A percentile compares a stretch with the other conserved stretches of the same genome.
Evolutionary conservation across 768 basidiomycete genomes (phyloP).

Genomic region (Imleria badia): DNA sequence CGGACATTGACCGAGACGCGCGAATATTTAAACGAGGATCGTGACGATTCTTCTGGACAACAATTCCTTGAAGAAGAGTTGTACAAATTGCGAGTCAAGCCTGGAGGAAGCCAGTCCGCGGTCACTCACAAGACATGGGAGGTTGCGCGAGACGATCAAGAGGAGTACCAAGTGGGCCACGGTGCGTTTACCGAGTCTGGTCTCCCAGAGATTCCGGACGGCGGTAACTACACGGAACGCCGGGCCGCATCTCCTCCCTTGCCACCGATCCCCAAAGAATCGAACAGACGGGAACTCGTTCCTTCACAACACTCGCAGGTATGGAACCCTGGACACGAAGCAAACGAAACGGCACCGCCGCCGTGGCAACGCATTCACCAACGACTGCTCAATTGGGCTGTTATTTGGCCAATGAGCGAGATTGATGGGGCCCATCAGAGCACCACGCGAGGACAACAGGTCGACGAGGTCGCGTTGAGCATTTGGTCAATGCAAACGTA

Average conservation of each 20-base stretch:
- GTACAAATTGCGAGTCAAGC: conserved; percentile 72
- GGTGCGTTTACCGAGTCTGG: conserved; percentile 59
- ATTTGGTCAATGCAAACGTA: conserved; percentile 91
- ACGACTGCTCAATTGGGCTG: conserved; percentile 79
- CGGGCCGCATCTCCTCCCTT: conserved; percentile 42
- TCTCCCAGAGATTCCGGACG: conserved; percentile 72
- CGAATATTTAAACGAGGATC: conserved; percentile 42
- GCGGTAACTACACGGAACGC: conserved; percentile 53
- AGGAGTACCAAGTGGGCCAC: conserved; percentile 47
- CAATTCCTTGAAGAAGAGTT: conserved; percentile 80
- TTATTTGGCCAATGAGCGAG: conserved; percentile 82
- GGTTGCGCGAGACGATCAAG: conserved; percentile 61
- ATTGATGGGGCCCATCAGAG: conserved; percentile 78
- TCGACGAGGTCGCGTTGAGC: conserved; percentile 85
- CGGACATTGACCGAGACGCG: conserved; percentile 34
- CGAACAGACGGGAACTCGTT: conserved; percentile 42
- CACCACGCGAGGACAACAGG: conserved; percentile 82
- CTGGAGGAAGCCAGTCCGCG: conserved; percentile 66
- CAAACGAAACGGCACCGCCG: conserved; percentile 46
- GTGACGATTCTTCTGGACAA: conserved; percentile 79
- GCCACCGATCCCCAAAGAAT: conserved; percentile 39
- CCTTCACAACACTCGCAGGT: conserved; percentile 44
- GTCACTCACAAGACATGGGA: conserved; percentile 81
- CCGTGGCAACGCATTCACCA: conserved; percentile 89
- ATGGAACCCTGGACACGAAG: conserved; percentile 45